Evolutionary conservation across 768 basidiomycete genomes (phyloP).

Genomic region (Macrolepiota albuminosa): DNA sequence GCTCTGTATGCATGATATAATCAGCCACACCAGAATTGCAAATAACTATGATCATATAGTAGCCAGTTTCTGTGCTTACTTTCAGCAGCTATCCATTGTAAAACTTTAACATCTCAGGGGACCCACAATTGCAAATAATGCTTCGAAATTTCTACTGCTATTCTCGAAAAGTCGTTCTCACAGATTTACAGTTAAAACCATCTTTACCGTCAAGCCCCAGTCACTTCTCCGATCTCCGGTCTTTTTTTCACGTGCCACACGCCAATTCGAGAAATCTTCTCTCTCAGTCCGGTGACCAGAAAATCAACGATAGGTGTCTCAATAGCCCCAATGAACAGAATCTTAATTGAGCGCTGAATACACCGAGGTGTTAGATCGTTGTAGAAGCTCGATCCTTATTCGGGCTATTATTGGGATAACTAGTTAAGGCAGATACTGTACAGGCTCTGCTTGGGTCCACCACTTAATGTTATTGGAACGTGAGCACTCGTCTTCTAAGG

Average conservation of each 20-base stretch:
- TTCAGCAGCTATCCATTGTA: neutral
- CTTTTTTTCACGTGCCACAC: neutral
- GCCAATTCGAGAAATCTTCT: neutral
- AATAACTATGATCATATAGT: neutral
- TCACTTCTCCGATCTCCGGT: neutral
- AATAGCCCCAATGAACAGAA: neutral
- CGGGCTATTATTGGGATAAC: neutral
- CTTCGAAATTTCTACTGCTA: neutral
- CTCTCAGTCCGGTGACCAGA: neutral
- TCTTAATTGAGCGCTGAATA: neutral
- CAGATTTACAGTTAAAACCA: neutral
- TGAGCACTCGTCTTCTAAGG: no score
- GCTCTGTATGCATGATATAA: neutral
- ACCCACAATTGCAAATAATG: neutral
- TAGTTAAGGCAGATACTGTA: neutral
- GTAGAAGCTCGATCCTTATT: neutral
- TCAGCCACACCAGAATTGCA: neutral
- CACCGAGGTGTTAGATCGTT: neutral
- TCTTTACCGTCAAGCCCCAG: neutral
- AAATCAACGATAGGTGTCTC: neutral
- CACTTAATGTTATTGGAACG: neutral
- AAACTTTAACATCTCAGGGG: neutral
- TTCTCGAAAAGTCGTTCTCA: neutral
- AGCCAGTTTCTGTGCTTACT: neutral
- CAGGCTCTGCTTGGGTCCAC: neutral